These are phyloP conservation scores for Pichia rugopelliculosa DNA, from an alignment of 805 yeast genomes.

Conservation along the genomic window DNA sequence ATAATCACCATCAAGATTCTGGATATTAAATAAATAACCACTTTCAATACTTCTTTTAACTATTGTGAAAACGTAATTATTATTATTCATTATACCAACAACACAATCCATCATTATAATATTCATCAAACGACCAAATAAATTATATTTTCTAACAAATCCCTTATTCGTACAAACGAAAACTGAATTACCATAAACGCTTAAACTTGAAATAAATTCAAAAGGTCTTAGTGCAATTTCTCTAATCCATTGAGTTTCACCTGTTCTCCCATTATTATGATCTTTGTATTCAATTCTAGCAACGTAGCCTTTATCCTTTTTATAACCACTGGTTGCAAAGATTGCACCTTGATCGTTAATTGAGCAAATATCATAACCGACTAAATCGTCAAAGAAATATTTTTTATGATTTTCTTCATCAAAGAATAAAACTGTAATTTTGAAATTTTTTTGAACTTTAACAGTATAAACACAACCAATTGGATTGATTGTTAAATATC, in stretches of 20 bases:
- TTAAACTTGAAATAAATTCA: conserved; percentile 61
- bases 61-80: conserved; percentile 48
- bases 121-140: conserved; percentile 64
- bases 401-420: conserved; percentile 71
- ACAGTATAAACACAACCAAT: conserved; percentile 81
- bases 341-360: conserved; percentile 61
- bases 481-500: conserved; percentile 74
- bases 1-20: conserved; percentile 32
- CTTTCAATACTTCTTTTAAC: conserved; percentile 8
- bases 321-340: conserved; percentile 41
- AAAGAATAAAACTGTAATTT: conserved; percentile 78
- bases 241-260: conserved; percentile 73
- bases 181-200: conserved; percentile 54
- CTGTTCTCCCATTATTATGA: conserved; percentile 58
- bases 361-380: conserved; percentile 66
- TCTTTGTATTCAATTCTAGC: conserved; percentile 51
- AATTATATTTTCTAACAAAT: conserved; percentile 59
- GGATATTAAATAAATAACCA: conserved; percentile 21
- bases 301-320: conserved; percentile 21
- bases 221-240: conserved; percentile 30
- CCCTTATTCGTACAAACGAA: conserved; percentile 74
- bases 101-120: conserved; percentile 69
- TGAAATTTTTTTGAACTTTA: conserved; percentile 39
- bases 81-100: conserved; percentile 60
- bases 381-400: conserved; percentile 75